These are phyloP conservation scores for Pyrus betulifolia DNA, from an alignment of 306 rosid species.

Conservation along the genomic window DNA sequence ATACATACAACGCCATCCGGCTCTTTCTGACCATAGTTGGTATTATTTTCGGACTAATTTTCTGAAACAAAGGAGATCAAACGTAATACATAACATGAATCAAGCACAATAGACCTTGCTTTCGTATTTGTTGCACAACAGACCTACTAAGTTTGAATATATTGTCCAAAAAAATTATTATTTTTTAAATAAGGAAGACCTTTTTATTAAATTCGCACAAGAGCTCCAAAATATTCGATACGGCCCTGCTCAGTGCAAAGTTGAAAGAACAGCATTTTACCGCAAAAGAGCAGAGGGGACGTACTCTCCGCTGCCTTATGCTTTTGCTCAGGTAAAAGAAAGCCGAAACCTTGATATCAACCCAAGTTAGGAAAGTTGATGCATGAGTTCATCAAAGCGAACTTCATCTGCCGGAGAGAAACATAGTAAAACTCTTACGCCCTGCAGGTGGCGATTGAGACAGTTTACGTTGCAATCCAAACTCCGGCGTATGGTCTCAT, in stretches of 20 bases:
- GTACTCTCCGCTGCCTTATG: slow-evolving; percentile 26
- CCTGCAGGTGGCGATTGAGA: slow-evolving; percentile 49
- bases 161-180: too few species aligned
- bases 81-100: neutral
- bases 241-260: neutral
- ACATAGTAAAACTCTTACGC: neutral
- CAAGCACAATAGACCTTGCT: neutral
- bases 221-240: too few species aligned
- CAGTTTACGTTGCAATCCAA: slow-evolving; percentile 42
- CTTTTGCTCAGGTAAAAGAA: slow-evolving; percentile 45
- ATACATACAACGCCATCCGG: slow-evolving; percentile 10
- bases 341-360: neutral
- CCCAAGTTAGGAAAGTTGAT: neutral
- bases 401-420: neutral
- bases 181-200: too few species aligned
- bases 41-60: slow-evolving; percentile 14
- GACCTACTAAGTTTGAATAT: neutral
- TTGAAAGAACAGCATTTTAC: slow-evolving; percentile 25
- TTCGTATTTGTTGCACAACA: neutral
- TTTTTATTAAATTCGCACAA: too few species aligned
- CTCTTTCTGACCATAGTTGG: slow-evolving; percentile 13
- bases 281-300: slow-evolving; percentile 22
- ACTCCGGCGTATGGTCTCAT: slow-evolving; percentile 21
- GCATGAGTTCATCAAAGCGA: neutral
- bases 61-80: slow-evolving; percentile 23